These are phyloP conservation scores for Cucumis melo DNA, from an alignment of 306 rosid species.

Conservation along the genomic window DNA sequence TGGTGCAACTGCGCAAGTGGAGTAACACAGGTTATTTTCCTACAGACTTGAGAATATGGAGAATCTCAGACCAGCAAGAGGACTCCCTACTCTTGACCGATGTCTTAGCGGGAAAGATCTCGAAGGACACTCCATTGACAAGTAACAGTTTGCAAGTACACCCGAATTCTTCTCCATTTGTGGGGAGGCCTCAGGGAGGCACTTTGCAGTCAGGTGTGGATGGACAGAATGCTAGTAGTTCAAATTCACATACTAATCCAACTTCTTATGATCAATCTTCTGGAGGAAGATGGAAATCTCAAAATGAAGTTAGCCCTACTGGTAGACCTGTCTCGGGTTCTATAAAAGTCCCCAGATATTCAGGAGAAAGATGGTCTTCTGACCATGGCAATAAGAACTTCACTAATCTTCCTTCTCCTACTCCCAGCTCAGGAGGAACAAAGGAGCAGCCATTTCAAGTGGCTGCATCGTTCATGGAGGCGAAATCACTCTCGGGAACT, in stretches of 20 bases:
- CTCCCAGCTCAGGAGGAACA: slow-evolving; percentile 53
- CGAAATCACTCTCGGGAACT: slow-evolving; percentile 18
- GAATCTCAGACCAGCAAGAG: slow-evolving; percentile 40
- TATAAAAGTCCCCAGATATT: slow-evolving; percentile 47
- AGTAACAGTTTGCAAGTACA: slow-evolving; percentile 32
- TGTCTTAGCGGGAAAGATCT: slow-evolving; percentile 63
- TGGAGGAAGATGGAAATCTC: slow-evolving; percentile 47
- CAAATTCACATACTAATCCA: slow-evolving; percentile 19
- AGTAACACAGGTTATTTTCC: slow-evolving; percentile 90
- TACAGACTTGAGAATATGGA: slow-evolving; percentile 76
- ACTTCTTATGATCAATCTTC: slow-evolving; percentile 29
- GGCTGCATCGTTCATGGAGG: slow-evolving; percentile 26
- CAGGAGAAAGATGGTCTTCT: slow-evolving; percentile 46
- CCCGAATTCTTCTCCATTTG: slow-evolving; percentile 26
- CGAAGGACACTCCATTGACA: slow-evolving; percentile 27
- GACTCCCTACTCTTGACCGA: slow-evolving; percentile 59
- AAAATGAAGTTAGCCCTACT: slow-evolving; percentile 25
- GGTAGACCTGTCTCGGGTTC: slow-evolving; percentile 34
- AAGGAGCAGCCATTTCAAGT: slow-evolving; percentile 37
- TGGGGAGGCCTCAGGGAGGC: slow-evolving; percentile 38
- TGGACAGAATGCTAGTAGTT: slow-evolving; percentile 28
- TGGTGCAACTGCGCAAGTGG: slow-evolving; percentile 88
- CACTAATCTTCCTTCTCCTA: slow-evolving; percentile 89
- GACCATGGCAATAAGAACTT: slow-evolving; percentile 34
- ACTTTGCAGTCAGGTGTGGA: slow-evolving; percentile 33